These are phyloP conservation scores for Acanthochlamys bracteata DNA, from an alignment of 106 monocot genomes.

Conservation along the genomic window DNA sequence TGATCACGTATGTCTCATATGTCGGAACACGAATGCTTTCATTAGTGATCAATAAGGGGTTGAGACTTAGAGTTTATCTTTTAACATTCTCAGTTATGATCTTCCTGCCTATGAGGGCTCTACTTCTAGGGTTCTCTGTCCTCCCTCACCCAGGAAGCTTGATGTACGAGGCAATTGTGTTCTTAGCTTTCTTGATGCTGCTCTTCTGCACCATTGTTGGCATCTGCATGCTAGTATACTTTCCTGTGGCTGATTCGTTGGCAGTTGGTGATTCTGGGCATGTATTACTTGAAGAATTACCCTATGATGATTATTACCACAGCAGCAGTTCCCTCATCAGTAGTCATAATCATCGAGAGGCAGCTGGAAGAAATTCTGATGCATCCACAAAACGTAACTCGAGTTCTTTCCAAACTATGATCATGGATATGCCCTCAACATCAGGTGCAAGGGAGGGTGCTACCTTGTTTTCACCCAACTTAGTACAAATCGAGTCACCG, in stretches of 20 bases:
- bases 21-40: conserved; percentile 38
- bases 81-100: conserved; percentile 34
- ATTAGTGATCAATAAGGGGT: conserved; percentile 71
- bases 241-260: conserved; percentile 64
- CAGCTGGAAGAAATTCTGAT: conserved; percentile 41
- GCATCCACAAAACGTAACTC: conserved; percentile 54
- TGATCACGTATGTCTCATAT: conserved; percentile 50
- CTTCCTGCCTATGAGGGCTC: conserved; percentile 44
- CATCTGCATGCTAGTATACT: conserved; percentile 73
- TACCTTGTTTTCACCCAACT: background rate
- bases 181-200: conserved; percentile 58
- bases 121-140: conserved; percentile 56
- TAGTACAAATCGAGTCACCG: background rate
- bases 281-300: conserved; percentile 31
- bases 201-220: conserved; percentile 34
- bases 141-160: conserved; percentile 31
- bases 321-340: conserved; percentile 25
- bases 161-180: conserved; percentile 45
- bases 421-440: conserved; percentile 33
- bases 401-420: conserved; percentile 60
- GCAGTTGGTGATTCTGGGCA: conserved; percentile 35
- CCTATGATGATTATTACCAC: conserved; percentile 53
- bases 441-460: background rate
- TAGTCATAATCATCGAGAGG: conserved; percentile 26
- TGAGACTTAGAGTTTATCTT: conserved; percentile 48